A percentile compares a stretch with the other conserved stretches of the same genome.
phyloP scores from a whole-genome alignment of 176 grass and related monocot genomes.

The Carex myosuroides region DNA sequence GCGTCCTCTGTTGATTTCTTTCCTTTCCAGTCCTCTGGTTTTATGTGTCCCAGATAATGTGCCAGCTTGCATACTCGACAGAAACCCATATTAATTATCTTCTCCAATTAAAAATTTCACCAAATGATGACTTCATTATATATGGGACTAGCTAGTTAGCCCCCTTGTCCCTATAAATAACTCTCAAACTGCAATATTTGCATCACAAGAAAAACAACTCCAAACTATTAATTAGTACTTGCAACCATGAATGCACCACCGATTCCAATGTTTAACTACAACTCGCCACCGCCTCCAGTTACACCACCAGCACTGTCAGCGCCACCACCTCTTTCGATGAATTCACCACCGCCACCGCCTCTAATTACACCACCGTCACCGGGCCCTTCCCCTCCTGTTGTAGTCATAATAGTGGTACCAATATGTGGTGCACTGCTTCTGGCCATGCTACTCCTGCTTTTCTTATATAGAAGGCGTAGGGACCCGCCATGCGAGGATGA shows the following conservation, averaged over 20 bases:
- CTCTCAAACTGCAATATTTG: not conserved
- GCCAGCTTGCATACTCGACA: too few species aligned
- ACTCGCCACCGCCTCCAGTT: not conserved
- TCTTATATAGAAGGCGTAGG: not conserved
- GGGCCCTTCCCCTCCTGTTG: not conserved
- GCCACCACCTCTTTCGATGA: not conserved
- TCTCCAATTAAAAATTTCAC: not conserved
- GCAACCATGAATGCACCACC: not conserved
- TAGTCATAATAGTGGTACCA: slow-evolving; percentile 1
- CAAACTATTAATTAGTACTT: not conserved
- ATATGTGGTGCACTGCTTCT: not conserved
- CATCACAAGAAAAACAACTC: not conserved
- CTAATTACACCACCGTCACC: not conserved
- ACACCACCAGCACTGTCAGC: not conserved
- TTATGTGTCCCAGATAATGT: too few species aligned
- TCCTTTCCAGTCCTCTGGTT: too few species aligned
- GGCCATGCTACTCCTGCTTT: not conserved
- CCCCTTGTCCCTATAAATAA: not conserved
- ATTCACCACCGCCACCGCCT: not conserved
- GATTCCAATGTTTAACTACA: not conserved
- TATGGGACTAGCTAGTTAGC: not conserved
- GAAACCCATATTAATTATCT: not conserved
- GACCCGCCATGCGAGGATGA: not conserved
- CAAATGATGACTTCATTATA: slow-evolving; percentile 1
- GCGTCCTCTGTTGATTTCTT: too few species aligned